Evolutionary conservation across 345 rosid genomes (phyloP).

Genomic region (Eutrema yunnanense): DNA sequence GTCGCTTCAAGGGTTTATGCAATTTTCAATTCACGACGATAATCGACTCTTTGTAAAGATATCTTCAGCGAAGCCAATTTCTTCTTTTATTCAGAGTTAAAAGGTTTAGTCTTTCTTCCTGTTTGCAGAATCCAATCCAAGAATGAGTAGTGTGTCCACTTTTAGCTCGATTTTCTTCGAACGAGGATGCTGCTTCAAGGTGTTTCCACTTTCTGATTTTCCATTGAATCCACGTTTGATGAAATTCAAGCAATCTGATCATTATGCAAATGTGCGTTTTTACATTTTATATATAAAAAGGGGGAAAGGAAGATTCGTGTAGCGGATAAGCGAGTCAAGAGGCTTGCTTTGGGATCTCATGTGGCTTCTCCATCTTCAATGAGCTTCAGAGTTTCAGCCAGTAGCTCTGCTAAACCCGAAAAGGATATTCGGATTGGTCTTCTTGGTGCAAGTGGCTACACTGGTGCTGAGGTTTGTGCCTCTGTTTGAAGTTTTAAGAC

Average conservation of each 20-base stretch:
- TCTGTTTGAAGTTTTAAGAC: neutral
- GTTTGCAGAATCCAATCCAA: neutral
- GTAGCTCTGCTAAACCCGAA: conserved; percentile 20
- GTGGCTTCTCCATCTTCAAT: conserved; percentile 28
- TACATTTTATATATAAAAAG: neutral
- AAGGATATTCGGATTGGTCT: conserved; percentile 70
- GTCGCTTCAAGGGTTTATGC: neutral
- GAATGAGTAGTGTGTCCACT: conserved; percentile 17
- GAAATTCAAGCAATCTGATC: neutral
- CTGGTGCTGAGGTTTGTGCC: conserved; percentile 84
- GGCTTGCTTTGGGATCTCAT: conserved; percentile 31
- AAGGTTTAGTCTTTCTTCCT: neutral
- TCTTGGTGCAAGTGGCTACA: conserved; percentile 97
- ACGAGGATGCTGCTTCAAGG: conserved; percentile 24
- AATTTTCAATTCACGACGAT: neutral
- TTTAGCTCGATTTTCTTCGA: conserved; percentile 16
- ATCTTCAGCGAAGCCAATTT: neutral
- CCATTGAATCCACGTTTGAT: neutral
- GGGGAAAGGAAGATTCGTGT: conserved; percentile 27
- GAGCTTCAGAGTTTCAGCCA: conserved; percentile 33
- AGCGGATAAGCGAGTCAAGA: conserved; percentile 23
- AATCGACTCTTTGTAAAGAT: neutral
- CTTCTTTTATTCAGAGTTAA: neutral
- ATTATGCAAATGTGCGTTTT: neutral
- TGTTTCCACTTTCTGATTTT: neutral